phyloP scores from a whole-genome alignment of 2,329 filamentous ascomycete species.

The Claviceps capensis region DNA sequence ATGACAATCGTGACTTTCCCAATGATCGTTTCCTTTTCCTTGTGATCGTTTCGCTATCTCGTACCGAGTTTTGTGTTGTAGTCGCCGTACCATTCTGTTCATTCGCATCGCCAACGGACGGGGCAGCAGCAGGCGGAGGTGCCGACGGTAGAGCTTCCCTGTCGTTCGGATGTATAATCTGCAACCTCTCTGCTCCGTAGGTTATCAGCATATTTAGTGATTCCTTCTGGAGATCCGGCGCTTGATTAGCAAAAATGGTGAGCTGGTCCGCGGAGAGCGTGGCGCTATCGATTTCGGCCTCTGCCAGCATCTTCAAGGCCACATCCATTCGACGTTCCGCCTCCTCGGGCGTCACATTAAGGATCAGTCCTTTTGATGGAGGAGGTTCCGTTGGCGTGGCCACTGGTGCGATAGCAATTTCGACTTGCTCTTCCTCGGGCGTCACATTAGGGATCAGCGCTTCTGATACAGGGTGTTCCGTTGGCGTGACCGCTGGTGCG shows the following conservation, averaged over 20 bases:
- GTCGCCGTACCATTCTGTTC: slow-evolving; percentile 12
- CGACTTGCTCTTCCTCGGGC: no score
- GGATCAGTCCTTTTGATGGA: slow-evolving; percentile 11
- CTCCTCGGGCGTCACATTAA: slow-evolving; percentile 30
- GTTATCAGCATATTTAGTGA: slow-evolving; percentile 42
- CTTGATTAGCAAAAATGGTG: slow-evolving; percentile 45
- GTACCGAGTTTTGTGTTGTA: slow-evolving; percentile 19
- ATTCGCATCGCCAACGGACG: slow-evolving; percentile 9
- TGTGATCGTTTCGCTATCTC: slow-evolving; percentile 7
- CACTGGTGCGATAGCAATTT: neutral
- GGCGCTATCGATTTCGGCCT: slow-evolving; percentile 35
- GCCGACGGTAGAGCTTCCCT: slow-evolving; percentile 17
- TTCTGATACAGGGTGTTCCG: no score
- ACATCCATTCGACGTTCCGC: slow-evolving; percentile 34
- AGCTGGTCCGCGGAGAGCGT: slow-evolving; percentile 42
- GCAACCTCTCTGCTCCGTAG: slow-evolving; percentile 42
- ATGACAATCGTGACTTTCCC: slow-evolving; percentile 20
- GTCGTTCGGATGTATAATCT: slow-evolving; percentile 40
- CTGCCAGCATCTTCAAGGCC: slow-evolving; percentile 32
- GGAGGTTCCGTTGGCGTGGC: slow-evolving; percentile 6
- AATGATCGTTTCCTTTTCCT: slow-evolving; percentile 10
- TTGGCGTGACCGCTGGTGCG: no score
- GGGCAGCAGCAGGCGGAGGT: slow-evolving; percentile 11
- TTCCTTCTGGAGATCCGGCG: slow-evolving; percentile 38
- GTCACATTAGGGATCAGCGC: no score